These are phyloP conservation scores for Pugionium cornutum DNA, from an alignment of 345 rosid species.

Conservation along the genomic window DNA sequence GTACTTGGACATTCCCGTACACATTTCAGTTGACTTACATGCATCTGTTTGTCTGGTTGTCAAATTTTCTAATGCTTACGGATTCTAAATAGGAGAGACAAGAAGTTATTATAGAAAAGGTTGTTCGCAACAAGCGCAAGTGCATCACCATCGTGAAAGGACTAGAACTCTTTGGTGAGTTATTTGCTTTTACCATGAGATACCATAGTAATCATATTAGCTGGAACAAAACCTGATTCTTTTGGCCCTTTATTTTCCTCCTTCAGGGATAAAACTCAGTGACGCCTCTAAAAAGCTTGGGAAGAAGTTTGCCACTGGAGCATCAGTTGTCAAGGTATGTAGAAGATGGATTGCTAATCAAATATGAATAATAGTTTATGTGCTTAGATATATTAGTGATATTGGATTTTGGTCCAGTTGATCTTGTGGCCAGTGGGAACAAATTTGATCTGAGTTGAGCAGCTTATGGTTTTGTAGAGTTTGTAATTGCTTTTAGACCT, in stretches of 20 bases:
- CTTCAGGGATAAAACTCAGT: conserved; percentile 82
- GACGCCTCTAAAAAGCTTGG: conserved; percentile 96
- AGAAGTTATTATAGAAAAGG: conserved; percentile 89
- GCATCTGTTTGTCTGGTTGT: not conserved
- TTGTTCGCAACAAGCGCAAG: conserved; percentile 90
- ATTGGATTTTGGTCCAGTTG: not conserved
- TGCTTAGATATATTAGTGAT: not conserved
- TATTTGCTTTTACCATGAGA: conserved; percentile 1
- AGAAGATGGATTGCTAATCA: conserved; percentile 3
- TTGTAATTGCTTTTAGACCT: not conserved
- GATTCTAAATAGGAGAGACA: conserved; percentile 60
- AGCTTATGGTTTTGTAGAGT: not conserved
- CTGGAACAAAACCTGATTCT: conserved; percentile 24
- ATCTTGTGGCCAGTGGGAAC: not conserved
- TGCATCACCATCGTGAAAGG: conserved; percentile 93
- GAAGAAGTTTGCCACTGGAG: conserved; percentile 97
- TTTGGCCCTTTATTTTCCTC: conserved; percentile 5
- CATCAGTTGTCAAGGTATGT: conserved; percentile 93
- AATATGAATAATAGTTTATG: conserved; percentile 1
- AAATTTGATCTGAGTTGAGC: not conserved
- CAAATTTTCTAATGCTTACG: not conserved
- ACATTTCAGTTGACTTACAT: not conserved
- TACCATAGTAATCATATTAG: not conserved
- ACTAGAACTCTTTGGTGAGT: conserved; percentile 88
- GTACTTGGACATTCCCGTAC: not conserved